Evolutionary conservation across 2,329 filamentous ascomycete species (phyloP).

Genomic region (Fusarium fujikuroi): DNA sequence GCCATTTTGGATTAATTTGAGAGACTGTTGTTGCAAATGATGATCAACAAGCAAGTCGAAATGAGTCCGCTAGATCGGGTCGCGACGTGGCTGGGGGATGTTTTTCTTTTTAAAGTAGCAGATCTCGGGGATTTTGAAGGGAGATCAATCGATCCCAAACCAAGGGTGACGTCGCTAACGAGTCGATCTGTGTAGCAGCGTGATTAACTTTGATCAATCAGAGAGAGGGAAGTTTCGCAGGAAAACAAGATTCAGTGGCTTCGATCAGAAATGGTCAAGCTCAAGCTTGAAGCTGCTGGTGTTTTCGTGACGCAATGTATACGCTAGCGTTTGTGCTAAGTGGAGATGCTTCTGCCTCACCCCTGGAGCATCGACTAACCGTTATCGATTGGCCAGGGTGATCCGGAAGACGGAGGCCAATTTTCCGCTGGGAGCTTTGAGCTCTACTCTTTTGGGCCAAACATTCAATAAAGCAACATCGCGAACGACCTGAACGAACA

Average conservation of each 20-base stretch:
- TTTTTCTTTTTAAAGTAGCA: constrained; percentile 7
- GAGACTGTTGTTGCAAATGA: constrained; percentile 2
- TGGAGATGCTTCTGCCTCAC: constrained; percentile 18
- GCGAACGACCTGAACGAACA: not conserved
- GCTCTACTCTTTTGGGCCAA: constrained; percentile 37
- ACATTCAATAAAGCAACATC: constrained; percentile 34
- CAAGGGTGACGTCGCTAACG: constrained; percentile 31
- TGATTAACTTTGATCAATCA: constrained; percentile 24
- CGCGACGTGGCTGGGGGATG: constrained; percentile 15
- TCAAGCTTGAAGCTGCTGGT: constrained; percentile 26
- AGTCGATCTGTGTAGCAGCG: not conserved
- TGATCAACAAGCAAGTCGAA: constrained; percentile 22
- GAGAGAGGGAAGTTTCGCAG: constrained; percentile 8
- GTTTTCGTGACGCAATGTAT: constrained; percentile 44
- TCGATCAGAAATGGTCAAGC: constrained; percentile 20
- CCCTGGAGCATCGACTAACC: not conserved
- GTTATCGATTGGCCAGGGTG: not conserved
- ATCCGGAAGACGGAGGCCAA: constrained; percentile 15
- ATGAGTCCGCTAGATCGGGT: constrained; percentile 17
- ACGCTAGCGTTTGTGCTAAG: constrained; percentile 23
- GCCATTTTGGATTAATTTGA: constrained; percentile 48
- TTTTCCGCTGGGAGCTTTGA: constrained; percentile 29
- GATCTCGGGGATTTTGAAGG: constrained; percentile 16
- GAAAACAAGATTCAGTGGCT: constrained; percentile 30
- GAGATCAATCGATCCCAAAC: constrained; percentile 10